A percentile compares a stretch with the other conserved stretches of the same genome.
phyloP scores from a whole-genome alignment of 2,329 filamentous ascomycete genomes.

The Drechmeria coniospora region DNA sequence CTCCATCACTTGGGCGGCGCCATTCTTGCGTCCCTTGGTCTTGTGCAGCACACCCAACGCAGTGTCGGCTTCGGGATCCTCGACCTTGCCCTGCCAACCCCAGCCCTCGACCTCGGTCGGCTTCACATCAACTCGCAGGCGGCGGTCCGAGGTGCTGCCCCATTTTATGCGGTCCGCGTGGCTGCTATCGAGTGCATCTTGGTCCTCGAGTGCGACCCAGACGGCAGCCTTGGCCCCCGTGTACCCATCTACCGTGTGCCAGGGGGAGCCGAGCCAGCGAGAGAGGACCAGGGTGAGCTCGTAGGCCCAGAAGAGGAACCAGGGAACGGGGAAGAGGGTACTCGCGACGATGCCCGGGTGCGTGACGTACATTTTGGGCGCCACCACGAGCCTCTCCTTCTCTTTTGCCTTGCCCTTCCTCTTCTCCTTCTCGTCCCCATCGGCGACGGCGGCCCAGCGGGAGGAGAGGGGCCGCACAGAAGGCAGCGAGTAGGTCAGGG shows the following conservation, averaged over 20 bases:
- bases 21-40: slow-evolving; percentile 42
- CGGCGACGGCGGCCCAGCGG: slow-evolving; percentile 24
- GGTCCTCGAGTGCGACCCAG: slow-evolving; percentile 59
- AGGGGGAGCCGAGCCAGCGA: slow-evolving; percentile 70
- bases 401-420: too few species aligned
- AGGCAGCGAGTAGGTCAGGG: slow-evolving; percentile 56
- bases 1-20: slow-evolving; percentile 41
- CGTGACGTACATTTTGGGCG: slow-evolving; percentile 56
- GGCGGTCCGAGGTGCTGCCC: slow-evolving; percentile 55
- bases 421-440: slow-evolving; percentile 4
- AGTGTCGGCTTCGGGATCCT: slow-evolving; percentile 27
- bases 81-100: slow-evolving; percentile 53
- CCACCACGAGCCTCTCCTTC: slow-evolving; percentile 7
- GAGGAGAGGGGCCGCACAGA: slow-evolving; percentile 40
- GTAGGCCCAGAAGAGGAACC: slow-evolving; percentile 57
- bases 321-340: slow-evolving; percentile 59
- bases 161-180: slow-evolving; percentile 54
- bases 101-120: slow-evolving; percentile 77
- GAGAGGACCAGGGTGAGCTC: slow-evolving; percentile 50
- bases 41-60: slow-evolving; percentile 32
- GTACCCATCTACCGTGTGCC: slow-evolving; percentile 71
- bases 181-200: slow-evolving; percentile 42
- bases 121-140: slow-evolving; percentile 46
- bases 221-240: slow-evolving; percentile 59
- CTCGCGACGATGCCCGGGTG: slow-evolving; percentile 84